Evolutionary conservation across 2,329 filamentous ascomycete genomes (phyloP), one percentile per base, ranked within the genome.

Genomic region (Fusarium concolor): DNA sequence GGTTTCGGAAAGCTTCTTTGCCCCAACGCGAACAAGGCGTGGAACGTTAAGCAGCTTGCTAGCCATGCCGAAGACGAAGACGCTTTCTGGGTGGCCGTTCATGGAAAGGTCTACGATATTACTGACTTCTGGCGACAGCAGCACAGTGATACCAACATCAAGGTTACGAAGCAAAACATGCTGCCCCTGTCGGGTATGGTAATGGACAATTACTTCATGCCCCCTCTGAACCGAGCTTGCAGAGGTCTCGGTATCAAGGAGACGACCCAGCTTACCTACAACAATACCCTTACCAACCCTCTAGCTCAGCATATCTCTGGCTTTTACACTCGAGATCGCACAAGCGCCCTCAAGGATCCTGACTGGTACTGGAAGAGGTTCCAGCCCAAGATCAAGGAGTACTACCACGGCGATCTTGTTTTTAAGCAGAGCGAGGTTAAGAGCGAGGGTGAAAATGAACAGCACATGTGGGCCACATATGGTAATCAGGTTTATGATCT

Each of bases 91-190:
- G 95, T 98, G 73, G 93, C 92, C 72, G 89, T 96, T 70, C 91
- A 90, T 58, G 96, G 96, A 65, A 89, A 89, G 41, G 95, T 98
- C 31, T 99, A 98, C 80, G 96, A 99, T 74, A 88, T 99, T 43
- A 88, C 90, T 53, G 92, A 94, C 57, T 99, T 97, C 78, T 97
- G 91, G 89, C 92, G 87, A 74, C 80, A 87, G 22, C 88, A 96
- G 58, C 96, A 99, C 81, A 95, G 93, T 76, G 93, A 96, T 74
- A 89, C 72, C 1, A 79, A 78, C 46, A 88, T 87, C 51, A 83
- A 90, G 59, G 90, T 89, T 0, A 86, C 84, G 2, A 83, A 81
- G 6, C 81, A 85, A 2, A 79, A 83, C 56, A 98, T 99, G 96
- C 75, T 88, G 67, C 89, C 88, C 3, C 90, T 97, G 68, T 92